Conservation (phyloP, 371 early-diverging fungal genomes). For the Dentiscutata heterogama region DNA sequence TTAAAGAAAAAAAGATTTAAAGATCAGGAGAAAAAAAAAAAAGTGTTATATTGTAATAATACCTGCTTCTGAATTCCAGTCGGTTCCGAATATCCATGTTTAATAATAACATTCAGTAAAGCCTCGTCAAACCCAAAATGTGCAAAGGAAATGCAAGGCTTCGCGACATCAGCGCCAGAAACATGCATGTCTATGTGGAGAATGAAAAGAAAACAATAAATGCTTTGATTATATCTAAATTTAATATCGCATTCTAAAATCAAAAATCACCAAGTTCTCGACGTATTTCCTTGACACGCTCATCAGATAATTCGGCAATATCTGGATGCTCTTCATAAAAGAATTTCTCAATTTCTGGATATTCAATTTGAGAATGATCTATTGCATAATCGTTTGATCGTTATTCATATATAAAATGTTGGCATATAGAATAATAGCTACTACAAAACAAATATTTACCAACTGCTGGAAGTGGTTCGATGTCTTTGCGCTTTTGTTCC, state of each 20-base stretch:
- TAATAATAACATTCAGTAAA: conserved; percentile 71
- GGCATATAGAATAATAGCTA: too few relatives aligned
- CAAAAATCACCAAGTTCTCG: conserved; percentile 56
- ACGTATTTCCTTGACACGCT: conserved; percentile 68
- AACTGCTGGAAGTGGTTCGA: conserved; percentile 49
- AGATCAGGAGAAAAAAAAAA: background rate
- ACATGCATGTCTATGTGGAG: conserved; percentile 63
- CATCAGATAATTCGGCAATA: conserved; percentile 67
- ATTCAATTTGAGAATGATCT: conserved; percentile 79
- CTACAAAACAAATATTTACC: conserved; percentile 36
- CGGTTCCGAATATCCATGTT: conserved; percentile 74
- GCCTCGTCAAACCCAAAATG: conserved; percentile 87
- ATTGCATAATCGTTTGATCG: conserved; percentile 53
- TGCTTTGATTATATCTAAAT: background rate
- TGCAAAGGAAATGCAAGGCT: conserved; percentile 90
- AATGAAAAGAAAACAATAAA: too few relatives aligned
- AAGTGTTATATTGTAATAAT: background rate
- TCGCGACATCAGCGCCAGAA: conserved; percentile 70
- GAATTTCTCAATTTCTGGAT: conserved; percentile 81
- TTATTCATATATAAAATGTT: too few relatives aligned
- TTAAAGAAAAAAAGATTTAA: background rate
- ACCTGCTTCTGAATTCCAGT: conserved; percentile 84
- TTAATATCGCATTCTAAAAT: background rate
- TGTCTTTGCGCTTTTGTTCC: conserved; percentile 49
- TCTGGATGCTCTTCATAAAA: conserved; percentile 87